Percentiles rank a stretch among this genome's conserved stretches.
Evolutionary conservation across 345 rosid species (phyloP).

Genomic region (Populus alba): DNA sequence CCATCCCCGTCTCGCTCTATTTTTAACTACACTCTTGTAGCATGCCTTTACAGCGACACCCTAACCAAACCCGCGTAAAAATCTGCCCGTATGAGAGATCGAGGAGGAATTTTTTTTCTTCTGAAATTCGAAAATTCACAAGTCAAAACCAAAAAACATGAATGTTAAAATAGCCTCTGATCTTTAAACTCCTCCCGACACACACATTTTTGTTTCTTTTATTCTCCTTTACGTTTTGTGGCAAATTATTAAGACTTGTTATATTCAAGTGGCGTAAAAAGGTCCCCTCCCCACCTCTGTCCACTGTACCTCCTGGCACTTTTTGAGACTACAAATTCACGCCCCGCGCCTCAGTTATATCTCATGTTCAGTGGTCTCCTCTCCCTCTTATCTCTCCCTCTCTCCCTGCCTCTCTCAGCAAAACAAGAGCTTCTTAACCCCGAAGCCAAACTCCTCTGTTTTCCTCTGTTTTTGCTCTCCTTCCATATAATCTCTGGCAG

Average conservation of each 20-base stretch:
- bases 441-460: constrained; percentile 15
- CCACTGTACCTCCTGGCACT: constrained; percentile 8
- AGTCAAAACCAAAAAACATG: constrained; percentile 1
- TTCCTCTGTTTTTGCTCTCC: constrained; percentile 18
- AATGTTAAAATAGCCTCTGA: neutral
- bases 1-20: constrained; percentile 13
- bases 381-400: neutral
- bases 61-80: neutral
- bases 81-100: constrained; percentile 5
- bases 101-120: neutral
- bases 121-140: neutral
- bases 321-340: constrained; percentile 56
- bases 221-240: constrained; percentile 31
- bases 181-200: neutral
- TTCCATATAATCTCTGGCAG: neutral
- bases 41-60: constrained; percentile 11
- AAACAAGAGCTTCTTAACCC: neutral
- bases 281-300: constrained; percentile 6
- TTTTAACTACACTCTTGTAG: constrained; percentile 13
- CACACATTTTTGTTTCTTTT: neutral
- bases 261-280: constrained; percentile 41
- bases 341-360: constrained; percentile 24
- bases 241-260: constrained; percentile 32
- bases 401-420: neutral
- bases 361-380: constrained; percentile 24